Conservation (phyloP, 495 filamentous ascomycete species). For the Neurospora sp. region DNA sequence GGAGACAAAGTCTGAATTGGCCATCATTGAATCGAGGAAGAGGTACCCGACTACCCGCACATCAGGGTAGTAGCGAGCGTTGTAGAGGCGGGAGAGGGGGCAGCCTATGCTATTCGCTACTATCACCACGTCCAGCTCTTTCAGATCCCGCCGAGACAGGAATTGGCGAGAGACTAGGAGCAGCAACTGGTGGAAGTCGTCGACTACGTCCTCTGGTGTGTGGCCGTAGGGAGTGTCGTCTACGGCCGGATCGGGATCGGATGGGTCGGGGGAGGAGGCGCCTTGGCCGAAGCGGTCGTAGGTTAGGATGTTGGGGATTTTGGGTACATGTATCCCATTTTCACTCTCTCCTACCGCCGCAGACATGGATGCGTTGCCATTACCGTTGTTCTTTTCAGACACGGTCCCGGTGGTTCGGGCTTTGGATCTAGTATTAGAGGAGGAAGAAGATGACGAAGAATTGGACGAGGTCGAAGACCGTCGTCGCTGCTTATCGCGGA, state of each 20-base stretch:
- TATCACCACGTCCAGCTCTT: conserved; percentile 30
- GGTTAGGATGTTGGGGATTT: conserved; percentile 34
- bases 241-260: conserved; percentile 20
- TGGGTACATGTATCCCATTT: not conserved
- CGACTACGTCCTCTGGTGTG: conserved; percentile 35
- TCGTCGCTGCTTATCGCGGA: conserved; percentile 4
- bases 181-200: conserved; percentile 44
- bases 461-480: not conserved
- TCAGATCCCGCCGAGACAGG: not conserved
- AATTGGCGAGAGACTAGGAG: conserved; percentile 20
- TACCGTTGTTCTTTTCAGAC: not conserved
- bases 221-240: conserved; percentile 40
- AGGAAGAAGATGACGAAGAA: not conserved
- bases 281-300: conserved; percentile 61
- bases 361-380: not conserved
- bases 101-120: conserved; percentile 52
- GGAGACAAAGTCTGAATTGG: conserved; percentile 49
- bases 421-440: not conserved
- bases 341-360: not conserved
- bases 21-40: conserved; percentile 53
- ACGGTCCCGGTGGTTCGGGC: not conserved
- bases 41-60: conserved; percentile 33
- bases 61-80: conserved; percentile 30
- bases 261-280: conserved; percentile 44
- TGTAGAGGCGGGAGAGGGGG: conserved; percentile 47